Evolutionary conservation across 345 rosid genomes (phyloP), one percentile per base, ranked within the genome.

Genomic region (Punica granatum): DNA sequence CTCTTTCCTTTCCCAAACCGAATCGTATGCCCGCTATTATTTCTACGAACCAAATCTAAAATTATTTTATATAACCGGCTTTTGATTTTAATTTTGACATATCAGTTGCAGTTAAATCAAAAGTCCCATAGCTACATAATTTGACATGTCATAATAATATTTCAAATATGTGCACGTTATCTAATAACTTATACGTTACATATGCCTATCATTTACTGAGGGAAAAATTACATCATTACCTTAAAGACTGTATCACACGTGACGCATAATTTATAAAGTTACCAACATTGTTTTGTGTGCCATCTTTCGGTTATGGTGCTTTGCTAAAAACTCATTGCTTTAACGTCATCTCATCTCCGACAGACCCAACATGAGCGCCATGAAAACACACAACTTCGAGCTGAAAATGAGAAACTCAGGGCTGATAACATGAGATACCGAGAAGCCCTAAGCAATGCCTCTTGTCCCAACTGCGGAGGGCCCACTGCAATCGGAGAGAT

Each of bases 381-480:
- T 13, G 96, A 89, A 51, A 94, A 94, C 78, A 75, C 90, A 12
- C 92, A 86, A 75, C 96, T 94, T 34, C 83, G 96, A 35, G 21
- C 77, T 0, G 99, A 92, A 81, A 91, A 94, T 51, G 99, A 94
- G 8, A 91, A 89, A 83, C 93, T 94, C 51, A 72, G 92, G 75
- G 85, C 83, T n/a, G 99, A 94, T 44, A 91, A 89, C 75, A 84
- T 86, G 82, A 78, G 96, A 72, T 91, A 79, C 63, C 75, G 98
- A 70, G 99, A 91, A 70, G 98, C 99, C 64, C 87, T 94, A 46
- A 75, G 85, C 79, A 94, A 90, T 73, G 86, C 98, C 65, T 85
- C 98, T 1, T 94, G 99, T 72, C 99, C 98, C 46, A 94, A 81
- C 59, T 94, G 99, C 61, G 98, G 99, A 37, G 98, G 99, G 21